Evolutionary conservation across 2,329 filamentous ascomycete species (phyloP).

Genomic region (Fusarium sp.): DNA sequence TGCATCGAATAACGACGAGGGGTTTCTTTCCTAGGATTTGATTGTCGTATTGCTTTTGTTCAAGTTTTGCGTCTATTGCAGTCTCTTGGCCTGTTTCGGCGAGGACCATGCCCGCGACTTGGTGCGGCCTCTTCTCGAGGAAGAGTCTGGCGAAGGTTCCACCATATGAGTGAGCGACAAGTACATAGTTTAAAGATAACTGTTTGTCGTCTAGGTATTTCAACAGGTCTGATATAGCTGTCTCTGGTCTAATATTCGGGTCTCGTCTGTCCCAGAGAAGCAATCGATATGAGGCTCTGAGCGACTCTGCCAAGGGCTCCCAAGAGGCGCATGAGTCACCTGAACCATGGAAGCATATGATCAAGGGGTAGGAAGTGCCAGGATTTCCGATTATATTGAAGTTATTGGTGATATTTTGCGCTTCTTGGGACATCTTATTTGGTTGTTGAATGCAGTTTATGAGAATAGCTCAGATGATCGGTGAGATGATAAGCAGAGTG

Average conservation of each 20-base stretch:
- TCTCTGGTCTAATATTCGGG: not conserved
- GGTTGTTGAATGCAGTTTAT: not conserved
- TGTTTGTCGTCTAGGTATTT: not conserved
- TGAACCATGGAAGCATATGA: constrained; percentile 39
- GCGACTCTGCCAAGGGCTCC: constrained; percentile 8
- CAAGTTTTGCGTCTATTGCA: constrained; percentile 10
- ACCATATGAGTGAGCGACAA: constrained; percentile 37
- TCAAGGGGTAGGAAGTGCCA: not conserved
- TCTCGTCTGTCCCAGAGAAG: constrained; percentile 29
- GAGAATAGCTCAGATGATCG: not conserved
- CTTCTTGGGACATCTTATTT: not conserved
- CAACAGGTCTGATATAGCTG: not conserved
- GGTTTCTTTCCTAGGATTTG: constrained; percentile 27
- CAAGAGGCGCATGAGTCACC: constrained; percentile 35
- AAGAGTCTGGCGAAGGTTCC: constrained; percentile 33
- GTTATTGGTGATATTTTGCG: not conserved
- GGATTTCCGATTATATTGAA: not conserved
- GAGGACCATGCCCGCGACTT: constrained; percentile 36
- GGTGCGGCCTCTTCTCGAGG: constrained; percentile 15
- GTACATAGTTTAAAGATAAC: not conserved
- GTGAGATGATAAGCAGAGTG: constrained; percentile 1
- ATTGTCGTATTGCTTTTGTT: constrained; percentile 27
- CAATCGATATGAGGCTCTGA: constrained; percentile 7
- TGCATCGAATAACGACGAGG: constrained; percentile 32
- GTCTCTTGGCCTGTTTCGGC: constrained; percentile 40